Percentiles rank a stretch among this genome's conserved stretches.
These are phyloP conservation scores for Entomortierella parvispora DNA, from an alignment of 192 early-diverging fungal species.

Conservation along the genomic window DNA sequence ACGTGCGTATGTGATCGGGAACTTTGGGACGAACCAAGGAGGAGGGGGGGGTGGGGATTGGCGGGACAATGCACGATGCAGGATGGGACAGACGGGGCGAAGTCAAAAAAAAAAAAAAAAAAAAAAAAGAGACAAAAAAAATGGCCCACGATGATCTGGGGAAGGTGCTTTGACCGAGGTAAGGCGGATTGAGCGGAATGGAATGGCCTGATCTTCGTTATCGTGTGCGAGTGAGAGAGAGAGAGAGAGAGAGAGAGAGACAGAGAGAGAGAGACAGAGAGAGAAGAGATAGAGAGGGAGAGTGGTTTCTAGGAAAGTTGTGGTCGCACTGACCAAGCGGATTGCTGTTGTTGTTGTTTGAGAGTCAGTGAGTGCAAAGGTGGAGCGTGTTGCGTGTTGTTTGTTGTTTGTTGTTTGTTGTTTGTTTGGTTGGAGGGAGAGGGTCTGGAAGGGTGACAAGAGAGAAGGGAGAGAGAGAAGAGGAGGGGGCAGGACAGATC, in stretches of 20 bases:
- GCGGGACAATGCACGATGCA: background rate
- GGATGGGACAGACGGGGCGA: background rate
- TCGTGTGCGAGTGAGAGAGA: background rate
- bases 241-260: background rate
- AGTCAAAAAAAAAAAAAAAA: background rate
- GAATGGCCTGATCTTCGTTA: no score
- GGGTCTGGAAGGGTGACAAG: background rate
- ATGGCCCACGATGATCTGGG: background rate
- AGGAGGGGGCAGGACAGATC: background rate
- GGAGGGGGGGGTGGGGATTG: background rate
- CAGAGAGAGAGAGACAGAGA: background rate
- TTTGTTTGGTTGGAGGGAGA: background rate
- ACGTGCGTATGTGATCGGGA: background rate
- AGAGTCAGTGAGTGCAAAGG: background rate
- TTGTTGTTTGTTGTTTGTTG: background rate
- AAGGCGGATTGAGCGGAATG: background rate
- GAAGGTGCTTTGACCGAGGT: no score
- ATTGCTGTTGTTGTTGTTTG: background rate
- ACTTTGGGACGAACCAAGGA: no score
- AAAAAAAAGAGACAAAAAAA: slow-evolving; percentile 2
- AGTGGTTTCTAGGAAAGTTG: background rate
- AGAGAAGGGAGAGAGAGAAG: background rate
- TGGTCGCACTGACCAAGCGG: background rate
- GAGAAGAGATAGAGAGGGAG: background rate
- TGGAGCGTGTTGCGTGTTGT: no score